Percentiles rank a stretch among this genome's conserved stretches.
Conservation (phyloP, 108 stramenopile genomes). For the Hondaea fermentalgiana region DNA sequence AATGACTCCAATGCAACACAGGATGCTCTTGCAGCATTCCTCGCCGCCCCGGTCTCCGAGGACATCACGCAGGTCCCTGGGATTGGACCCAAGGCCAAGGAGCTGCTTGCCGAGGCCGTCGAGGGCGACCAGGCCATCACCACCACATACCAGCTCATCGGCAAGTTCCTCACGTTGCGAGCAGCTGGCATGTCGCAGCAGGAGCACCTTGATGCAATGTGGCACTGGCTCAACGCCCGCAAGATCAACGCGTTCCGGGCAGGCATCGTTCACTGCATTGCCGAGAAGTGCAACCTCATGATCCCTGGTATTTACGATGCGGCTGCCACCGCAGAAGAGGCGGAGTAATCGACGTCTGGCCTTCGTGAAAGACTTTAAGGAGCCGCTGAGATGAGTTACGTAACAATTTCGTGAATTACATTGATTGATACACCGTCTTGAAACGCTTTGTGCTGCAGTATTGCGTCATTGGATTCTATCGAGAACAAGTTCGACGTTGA, state of each 20-base stretch:
- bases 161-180: slow-evolving; percentile 48
- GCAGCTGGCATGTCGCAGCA: slow-evolving; percentile 36
- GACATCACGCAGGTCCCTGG: slow-evolving; percentile 23
- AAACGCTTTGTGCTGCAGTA: no score
- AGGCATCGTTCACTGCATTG: slow-evolving; percentile 50
- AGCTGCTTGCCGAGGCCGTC: slow-evolving; percentile 13
- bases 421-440: no score
- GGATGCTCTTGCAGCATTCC: slow-evolving; percentile 17
- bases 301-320: slow-evolving; percentile 42
- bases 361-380: background rate
- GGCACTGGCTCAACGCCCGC: slow-evolving; percentile 41
- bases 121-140: background rate
- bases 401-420: no score
- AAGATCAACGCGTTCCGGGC: slow-evolving; percentile 46
- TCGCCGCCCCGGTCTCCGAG: background rate
- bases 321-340: background rate
- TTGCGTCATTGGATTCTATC: no score
- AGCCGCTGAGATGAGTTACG: no score
- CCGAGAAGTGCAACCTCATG: slow-evolving; percentile 50
- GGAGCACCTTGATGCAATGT: slow-evolving; percentile 55
- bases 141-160: slow-evolving; percentile 52
- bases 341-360: background rate
- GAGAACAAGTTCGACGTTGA: no score
- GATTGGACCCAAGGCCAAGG: slow-evolving; percentile 21
- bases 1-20: background rate